Base-by-base conservation (phyloP, 1,139 yeast species). In the Pichia sp. region DNA sequence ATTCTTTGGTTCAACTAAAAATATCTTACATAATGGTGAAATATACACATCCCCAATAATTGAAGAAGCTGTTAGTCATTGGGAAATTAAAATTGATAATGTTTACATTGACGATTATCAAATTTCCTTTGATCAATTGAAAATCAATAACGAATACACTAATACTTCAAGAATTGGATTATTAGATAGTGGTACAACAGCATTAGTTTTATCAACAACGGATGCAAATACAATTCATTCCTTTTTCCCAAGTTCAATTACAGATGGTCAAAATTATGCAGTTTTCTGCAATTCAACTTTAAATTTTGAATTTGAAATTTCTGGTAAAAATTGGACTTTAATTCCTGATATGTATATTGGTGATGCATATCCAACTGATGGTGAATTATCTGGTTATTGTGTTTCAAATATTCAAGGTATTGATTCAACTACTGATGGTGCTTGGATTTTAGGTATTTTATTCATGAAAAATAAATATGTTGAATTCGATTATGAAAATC, bases 171-270 rank as follows among this genome's bases (percentile, higher is more conserved):
- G 80, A 61, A 59, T 66, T 4, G 82, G 79, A 6, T 70, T 81
- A 40, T 68, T 82, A 26, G 89, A 82, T 59, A 78, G 85, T 13
- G 88, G 87, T 18, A 80, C 87, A 2, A 81, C 87, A 0, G 76
- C 83, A 3, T 63, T 81, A 25, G 77, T 79, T 7, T 64, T 80
- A 45, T 80, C 85, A 3, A 64, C 73, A n/a, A 65, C 63, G 22
- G 86, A 82, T 57, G 86, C 87, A 2, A 57, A 71, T 39, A 63
- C 54, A 25, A 50, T 82, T 15, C 87, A 82, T 58, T 59, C 75
- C 15, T 78, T 69, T 57, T 80, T 83, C 47, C 56, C 63, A 24
- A 63, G 68, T 34, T 66, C 79, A 8, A 64, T 77, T 47, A 72
- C 82, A 12, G 86, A 80, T 59, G 78, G 80, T 22, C 60, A 71